Evolutionary conservation across 306 rosid species (phyloP).

Genomic region (Vicia sativa): DNA sequence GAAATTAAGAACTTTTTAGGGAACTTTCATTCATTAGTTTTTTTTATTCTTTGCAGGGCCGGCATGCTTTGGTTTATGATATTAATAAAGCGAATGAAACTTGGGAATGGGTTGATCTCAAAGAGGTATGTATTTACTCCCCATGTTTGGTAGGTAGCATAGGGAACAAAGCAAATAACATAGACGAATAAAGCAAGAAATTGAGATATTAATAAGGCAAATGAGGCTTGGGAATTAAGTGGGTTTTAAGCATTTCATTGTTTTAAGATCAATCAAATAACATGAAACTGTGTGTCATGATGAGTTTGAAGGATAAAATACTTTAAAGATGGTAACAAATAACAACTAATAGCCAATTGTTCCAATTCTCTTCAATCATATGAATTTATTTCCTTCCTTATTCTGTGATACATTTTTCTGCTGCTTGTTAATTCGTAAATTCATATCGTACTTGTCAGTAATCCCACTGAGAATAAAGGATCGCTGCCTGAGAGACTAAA

Average conservation of each 20-base stretch:
- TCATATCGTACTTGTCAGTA: neutral
- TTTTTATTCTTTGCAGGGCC: conserved; percentile 57
- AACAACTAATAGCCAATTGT: neutral
- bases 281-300: conserved; percentile 18
- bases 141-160: conserved; percentile 15
- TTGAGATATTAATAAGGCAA: neutral
- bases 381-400: conserved; percentile 4
- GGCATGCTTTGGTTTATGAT: conserved; percentile 91
- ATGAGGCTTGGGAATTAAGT: neutral
- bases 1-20: neutral
- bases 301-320: neutral
- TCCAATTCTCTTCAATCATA: conserved; percentile 1
- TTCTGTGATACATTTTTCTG: neutral
- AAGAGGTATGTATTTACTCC: conserved; percentile 69
- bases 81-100: conserved; percentile 73
- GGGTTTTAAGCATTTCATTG: conserved; percentile 2
- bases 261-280: neutral
- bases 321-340: conserved; percentile 11
- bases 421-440: neutral
- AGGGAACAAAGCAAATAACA: conserved; percentile 2
- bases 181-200: neutral
- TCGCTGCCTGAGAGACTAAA: neutral
- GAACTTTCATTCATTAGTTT: conserved; percentile 16
- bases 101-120: conserved; percentile 97
- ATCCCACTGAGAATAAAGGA: neutral